Conservation (phyloP, 2,329 filamentous ascomycete species). For the Dichotomopilus funicola region DNA sequence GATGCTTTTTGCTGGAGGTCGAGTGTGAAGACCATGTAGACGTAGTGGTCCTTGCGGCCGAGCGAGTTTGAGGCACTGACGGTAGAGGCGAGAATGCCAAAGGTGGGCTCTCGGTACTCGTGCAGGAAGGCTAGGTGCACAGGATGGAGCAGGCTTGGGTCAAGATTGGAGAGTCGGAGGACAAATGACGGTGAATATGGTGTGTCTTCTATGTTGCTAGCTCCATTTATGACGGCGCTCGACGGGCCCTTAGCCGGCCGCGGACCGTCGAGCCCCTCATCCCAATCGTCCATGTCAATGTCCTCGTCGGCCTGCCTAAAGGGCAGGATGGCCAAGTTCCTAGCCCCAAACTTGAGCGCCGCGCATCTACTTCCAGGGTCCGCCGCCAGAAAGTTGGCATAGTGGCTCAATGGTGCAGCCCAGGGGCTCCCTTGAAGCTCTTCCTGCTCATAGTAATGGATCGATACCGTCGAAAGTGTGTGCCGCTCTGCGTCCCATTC, state of each 20-base stretch:
- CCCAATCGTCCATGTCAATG: slow-evolving; percentile 86
- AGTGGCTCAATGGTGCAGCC: slow-evolving; percentile 67
- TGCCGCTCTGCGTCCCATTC: slow-evolving; percentile 85
- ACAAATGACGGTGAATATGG: slow-evolving; percentile 91
- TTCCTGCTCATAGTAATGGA: slow-evolving; percentile 97
- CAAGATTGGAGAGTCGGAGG: slow-evolving; percentile 79
- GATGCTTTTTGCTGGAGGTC: slow-evolving; percentile 91
- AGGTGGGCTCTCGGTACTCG: slow-evolving; percentile 96
- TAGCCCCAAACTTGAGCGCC: slow-evolving; percentile 82
- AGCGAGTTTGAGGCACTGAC: slow-evolving; percentile 67
- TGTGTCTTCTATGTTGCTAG: slow-evolving; percentile 51
- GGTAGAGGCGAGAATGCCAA: slow-evolving; percentile 83
- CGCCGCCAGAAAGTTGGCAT: slow-evolving; percentile 74
- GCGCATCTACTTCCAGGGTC: slow-evolving; percentile 92
- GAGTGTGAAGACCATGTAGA: slow-evolving; percentile 90
- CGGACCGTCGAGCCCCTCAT: slow-evolving; percentile 70
- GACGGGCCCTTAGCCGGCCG: slow-evolving; percentile 45
- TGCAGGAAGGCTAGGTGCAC: slow-evolving; percentile 89
- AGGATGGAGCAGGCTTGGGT: slow-evolving; percentile 79
- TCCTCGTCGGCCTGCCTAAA: slow-evolving; percentile 84
- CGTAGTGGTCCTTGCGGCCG: slow-evolving; percentile 76
- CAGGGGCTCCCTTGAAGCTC: slow-evolving; percentile 78
- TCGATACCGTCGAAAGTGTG: slow-evolving; percentile 79
- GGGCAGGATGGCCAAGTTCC: slow-evolving; percentile 87
- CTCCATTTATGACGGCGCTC: slow-evolving; percentile 37